Evolutionary conservation across 1,139 yeast genomes (phyloP).

Genomic region (Scheffersomyces titani): DNA sequence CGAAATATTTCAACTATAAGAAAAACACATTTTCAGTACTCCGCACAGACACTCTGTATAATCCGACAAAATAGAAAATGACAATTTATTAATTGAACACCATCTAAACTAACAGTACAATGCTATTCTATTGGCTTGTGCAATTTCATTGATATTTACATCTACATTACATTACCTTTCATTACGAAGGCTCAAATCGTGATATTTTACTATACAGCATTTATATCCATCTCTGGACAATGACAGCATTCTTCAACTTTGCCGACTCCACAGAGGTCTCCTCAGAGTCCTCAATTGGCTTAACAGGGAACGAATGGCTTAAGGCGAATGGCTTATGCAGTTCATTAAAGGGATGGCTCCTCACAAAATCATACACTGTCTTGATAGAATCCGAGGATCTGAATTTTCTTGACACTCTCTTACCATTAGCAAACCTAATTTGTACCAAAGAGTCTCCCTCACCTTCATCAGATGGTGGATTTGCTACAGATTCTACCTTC

Average conservation of each 20-base stretch:
- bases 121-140: neutral
- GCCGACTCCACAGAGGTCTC: constrained; percentile 67
- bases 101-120: neutral
- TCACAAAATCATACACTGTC: constrained; percentile 69
- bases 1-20: neutral
- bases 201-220: constrained; percentile 3
- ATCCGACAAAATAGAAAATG: too few species aligned
- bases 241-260: constrained; percentile 79
- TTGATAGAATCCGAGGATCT: constrained; percentile 67
- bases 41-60: too few species aligned
- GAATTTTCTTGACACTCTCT: constrained; percentile 65
- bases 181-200: neutral
- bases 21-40: too few species aligned
- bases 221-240: constrained; percentile 76
- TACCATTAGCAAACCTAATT: constrained; percentile 83
- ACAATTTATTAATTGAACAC: too few species aligned
- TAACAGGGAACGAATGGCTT: constrained; percentile 83
- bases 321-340: constrained; percentile 59
- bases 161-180: neutral
- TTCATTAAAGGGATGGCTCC: constrained; percentile 41
- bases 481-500: constrained; percentile 14
- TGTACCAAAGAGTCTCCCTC: constrained; percentile 78
- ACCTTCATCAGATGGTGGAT: constrained; percentile 28
- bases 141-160: neutral
- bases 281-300: constrained; percentile 59